Conservation (phyloP, 2,329 filamentous ascomycete species). For the Neofusicoccum ribis region DNA sequence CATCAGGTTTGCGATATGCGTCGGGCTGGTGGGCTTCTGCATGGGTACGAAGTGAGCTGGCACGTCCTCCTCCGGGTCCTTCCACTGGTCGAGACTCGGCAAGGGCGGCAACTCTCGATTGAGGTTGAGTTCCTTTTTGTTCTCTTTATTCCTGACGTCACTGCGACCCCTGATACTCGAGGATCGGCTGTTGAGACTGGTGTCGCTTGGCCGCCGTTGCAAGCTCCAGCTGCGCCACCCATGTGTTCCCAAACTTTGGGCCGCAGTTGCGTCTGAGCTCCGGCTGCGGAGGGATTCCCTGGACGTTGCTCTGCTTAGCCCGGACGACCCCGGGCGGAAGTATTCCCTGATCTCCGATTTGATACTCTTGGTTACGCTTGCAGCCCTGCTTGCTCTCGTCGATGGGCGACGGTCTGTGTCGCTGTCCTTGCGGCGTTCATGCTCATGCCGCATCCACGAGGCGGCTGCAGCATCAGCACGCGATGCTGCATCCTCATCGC, state of each 20-base stretch:
- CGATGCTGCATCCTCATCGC: slow-evolving; percentile 29
- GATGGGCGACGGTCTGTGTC: slow-evolving; percentile 23
- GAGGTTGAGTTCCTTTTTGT: slow-evolving; percentile 41
- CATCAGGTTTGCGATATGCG: slow-evolving; percentile 23
- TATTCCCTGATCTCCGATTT: slow-evolving; percentile 43
- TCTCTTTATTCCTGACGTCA: slow-evolving; percentile 26
- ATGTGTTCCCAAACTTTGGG: slow-evolving; percentile 23
- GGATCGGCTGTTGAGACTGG: slow-evolving; percentile 28
- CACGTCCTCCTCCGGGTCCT: slow-evolving; percentile 24
- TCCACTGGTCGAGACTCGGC: slow-evolving; percentile 46
- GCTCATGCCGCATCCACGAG: slow-evolving; percentile 47
- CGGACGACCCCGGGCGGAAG: slow-evolving; percentile 39
- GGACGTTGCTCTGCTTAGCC: slow-evolving; percentile 37
- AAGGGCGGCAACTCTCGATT: slow-evolving; percentile 51
- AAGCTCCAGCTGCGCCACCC: slow-evolving; percentile 44
- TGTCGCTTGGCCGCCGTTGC: slow-evolving; percentile 35
- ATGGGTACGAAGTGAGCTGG: slow-evolving; percentile 3
- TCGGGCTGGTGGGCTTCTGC: slow-evolving; percentile 11
- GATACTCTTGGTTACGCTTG: slow-evolving; percentile 40
- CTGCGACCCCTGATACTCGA: slow-evolving; percentile 24
- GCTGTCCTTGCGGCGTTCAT: slow-evolving; percentile 39
- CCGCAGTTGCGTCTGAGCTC: slow-evolving; percentile 6
- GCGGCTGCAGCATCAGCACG: slow-evolving; percentile 41
- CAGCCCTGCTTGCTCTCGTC: slow-evolving; percentile 28
- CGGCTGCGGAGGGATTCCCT: slow-evolving; percentile 31